Conservation (phyloP, 257 asterid species). For the Cynanchum wilfordii region DNA sequence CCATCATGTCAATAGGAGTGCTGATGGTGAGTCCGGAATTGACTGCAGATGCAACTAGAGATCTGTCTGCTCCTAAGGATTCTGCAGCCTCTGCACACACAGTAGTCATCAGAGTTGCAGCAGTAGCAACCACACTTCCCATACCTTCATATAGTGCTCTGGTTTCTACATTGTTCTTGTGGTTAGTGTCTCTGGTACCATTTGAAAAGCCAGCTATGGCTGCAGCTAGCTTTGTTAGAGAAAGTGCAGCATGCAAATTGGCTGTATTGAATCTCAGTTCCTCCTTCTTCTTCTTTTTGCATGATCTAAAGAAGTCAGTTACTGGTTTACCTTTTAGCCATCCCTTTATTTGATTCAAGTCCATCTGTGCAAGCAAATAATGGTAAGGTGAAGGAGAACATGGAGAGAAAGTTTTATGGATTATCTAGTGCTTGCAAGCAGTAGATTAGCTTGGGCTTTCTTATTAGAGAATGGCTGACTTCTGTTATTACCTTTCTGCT, state of each 20-base stretch:
- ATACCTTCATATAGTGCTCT: slow-evolving; percentile 27
- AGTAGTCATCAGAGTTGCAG: slow-evolving; percentile 54
- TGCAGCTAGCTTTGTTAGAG: slow-evolving; percentile 68
- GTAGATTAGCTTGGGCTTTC: not conserved
- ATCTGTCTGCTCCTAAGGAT: slow-evolving; percentile 47
- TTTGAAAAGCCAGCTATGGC: slow-evolving; percentile 55
- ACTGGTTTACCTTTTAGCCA: slow-evolving; percentile 41
- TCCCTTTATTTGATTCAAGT: slow-evolving; percentile 30
- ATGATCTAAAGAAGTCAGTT: slow-evolving; percentile 32
- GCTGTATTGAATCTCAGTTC: slow-evolving; percentile 49
- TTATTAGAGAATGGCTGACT: not conserved
- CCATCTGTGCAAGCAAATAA: slow-evolving; percentile 24
- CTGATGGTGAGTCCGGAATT: slow-evolving; percentile 59
- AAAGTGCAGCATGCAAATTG: slow-evolving; percentile 53
- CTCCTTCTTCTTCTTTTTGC: slow-evolving; percentile 45
- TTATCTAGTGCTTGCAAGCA: not conserved
- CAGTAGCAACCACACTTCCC: slow-evolving; percentile 43
- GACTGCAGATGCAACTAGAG: slow-evolving; percentile 49
- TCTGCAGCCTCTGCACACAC: slow-evolving; percentile 71
- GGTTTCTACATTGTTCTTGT: slow-evolving; percentile 13
- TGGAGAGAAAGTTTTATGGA: not conserved
- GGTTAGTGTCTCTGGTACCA: slow-evolving; percentile 27
- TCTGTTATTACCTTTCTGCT: slow-evolving; percentile 28
- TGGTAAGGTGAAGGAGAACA: not conserved
- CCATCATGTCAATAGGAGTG: slow-evolving; percentile 53